Base-by-base conservation (phyloP, 352 stramenopile genomes). In the Globisporangium middletonii region DNA sequence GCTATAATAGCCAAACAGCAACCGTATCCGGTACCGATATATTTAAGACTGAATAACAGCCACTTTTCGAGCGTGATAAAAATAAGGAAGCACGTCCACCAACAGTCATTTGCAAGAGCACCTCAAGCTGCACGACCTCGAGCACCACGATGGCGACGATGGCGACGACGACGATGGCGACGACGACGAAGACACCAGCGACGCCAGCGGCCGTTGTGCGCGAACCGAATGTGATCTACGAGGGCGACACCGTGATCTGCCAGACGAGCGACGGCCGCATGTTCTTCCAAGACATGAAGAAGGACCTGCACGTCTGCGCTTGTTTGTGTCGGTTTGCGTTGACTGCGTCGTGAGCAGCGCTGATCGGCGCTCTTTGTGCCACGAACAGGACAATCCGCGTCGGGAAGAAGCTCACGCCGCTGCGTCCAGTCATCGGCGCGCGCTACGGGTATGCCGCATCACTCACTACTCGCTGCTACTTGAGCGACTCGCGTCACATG, bases 161-260 rank as follows among this genome's bases (percentile, higher is more conserved):
- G 41, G 41, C 38, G 12, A 45, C 41, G 41, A 46, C 41, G 41
- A 46, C 18, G 41, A 23, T 12, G 18, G 1, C 41, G 18, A 19
- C 13, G 13, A 18, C 41, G 18, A 1, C 41, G 8, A 18, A 9
- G 18, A 1, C 41, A 7, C 1, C n/a, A 16, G 41, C 64, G 51
- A 50, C 54, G 50, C 43, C 50, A 19, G 16, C 26, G 1, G n/a
- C 26, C 12, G 19, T 28, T 55, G 50, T 28, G 59, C 78, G 78
- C 54, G 52, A 77, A 53, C 67, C 75, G 38, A 89, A 92, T 55
- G 67, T 89, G 59, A 94, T 94, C 58, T 86, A 90, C 68, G 84
- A 92, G 49, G 82, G 82, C 57, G 84, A 94, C 67, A 92, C 84
- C 1, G 82, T 94, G 19, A 90, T 94, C 63, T 94, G 84, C 60